phyloP scores from a whole-genome alignment of 805 yeast species.

The Kluyveromyces siamensis region DNA sequence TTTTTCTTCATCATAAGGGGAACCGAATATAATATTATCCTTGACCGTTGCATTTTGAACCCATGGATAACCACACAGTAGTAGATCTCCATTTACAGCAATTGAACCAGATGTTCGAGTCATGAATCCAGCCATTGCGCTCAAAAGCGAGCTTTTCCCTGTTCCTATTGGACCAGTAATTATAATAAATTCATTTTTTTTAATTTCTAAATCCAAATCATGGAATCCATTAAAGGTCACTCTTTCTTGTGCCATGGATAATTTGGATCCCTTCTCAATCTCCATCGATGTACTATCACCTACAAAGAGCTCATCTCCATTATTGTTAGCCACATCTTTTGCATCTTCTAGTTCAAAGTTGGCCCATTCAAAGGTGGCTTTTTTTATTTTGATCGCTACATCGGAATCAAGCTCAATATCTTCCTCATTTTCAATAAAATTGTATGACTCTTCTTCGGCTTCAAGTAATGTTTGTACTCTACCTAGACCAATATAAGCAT shows the following conservation, averaged over 20 bases:
- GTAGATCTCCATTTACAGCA: constrained; percentile 38
- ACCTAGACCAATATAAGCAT: constrained; percentile 52
- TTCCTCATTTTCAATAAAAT: constrained; percentile 13
- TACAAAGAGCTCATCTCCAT: constrained; percentile 1
- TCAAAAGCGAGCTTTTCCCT: constrained; percentile 44
- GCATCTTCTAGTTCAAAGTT: constrained; percentile 30
- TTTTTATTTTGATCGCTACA: constrained; percentile 39
- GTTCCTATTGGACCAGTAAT: constrained; percentile 34
- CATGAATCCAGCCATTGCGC: constrained; percentile 59
- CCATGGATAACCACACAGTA: constrained; percentile 51
- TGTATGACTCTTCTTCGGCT: constrained; percentile 30
- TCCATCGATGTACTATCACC: not conserved
- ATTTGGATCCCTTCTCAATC: not conserved
- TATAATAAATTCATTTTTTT: constrained; percentile 62
- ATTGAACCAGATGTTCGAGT: constrained; percentile 39
- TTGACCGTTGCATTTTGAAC: constrained; percentile 62
- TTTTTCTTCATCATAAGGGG: constrained; percentile 34
- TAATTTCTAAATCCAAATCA: constrained; percentile 45
- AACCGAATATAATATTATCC: constrained; percentile 59
- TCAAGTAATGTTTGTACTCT: constrained; percentile 49
- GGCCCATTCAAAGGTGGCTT: constrained; percentile 67
- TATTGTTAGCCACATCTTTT: constrained; percentile 22
- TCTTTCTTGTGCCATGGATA: constrained; percentile 11
- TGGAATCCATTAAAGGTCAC: constrained; percentile 35
- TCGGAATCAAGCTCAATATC: constrained; percentile 14